phyloP scores from a whole-genome alignment of 1,284 basidiomycete genomes.

The Rugosomyces carneus region DNA sequence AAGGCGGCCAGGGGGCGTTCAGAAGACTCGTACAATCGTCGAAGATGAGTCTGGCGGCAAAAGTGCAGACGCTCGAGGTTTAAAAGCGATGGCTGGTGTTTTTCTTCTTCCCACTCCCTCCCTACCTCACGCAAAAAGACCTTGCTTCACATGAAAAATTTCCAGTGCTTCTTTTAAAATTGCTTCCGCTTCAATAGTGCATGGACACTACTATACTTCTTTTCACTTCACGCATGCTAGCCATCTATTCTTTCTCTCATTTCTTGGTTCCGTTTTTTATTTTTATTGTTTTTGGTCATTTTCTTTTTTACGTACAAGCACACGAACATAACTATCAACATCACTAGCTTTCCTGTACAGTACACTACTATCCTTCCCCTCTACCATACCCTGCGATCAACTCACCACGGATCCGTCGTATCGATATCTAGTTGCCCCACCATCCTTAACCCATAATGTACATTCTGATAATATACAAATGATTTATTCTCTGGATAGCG shows the following conservation, averaged over 20 bases:
- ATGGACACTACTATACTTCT: conserved; percentile 9
- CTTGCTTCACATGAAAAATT: background rate
- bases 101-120: background rate
- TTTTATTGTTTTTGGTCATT: conserved; percentile 3
- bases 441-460: conserved; percentile 8
- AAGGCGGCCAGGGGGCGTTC: conserved; percentile 25
- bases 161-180: conserved; percentile 16
- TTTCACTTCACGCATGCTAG: conserved; percentile 15
- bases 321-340: conserved; percentile 14
- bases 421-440: conserved; percentile 7
- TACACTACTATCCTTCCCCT: conserved; percentile 2
- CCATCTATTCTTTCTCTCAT: conserved; percentile 14
- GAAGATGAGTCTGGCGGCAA: conserved; percentile 15
- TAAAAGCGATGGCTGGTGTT: no score
- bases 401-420: background rate
- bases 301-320: background rate
- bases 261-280: background rate
- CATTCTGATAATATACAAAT: background rate
- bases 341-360: conserved; percentile 15
- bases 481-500: background rate
- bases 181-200: conserved; percentile 5
- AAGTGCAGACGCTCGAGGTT: conserved; percentile 12
- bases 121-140: background rate
- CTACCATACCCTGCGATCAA: background rate
- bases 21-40: conserved; percentile 22